Evolutionary conservation across 2,329 filamentous ascomycete genomes (phyloP), one percentile per base, ranked within the genome.

Genomic region (Venturiaceae sp.): DNA sequence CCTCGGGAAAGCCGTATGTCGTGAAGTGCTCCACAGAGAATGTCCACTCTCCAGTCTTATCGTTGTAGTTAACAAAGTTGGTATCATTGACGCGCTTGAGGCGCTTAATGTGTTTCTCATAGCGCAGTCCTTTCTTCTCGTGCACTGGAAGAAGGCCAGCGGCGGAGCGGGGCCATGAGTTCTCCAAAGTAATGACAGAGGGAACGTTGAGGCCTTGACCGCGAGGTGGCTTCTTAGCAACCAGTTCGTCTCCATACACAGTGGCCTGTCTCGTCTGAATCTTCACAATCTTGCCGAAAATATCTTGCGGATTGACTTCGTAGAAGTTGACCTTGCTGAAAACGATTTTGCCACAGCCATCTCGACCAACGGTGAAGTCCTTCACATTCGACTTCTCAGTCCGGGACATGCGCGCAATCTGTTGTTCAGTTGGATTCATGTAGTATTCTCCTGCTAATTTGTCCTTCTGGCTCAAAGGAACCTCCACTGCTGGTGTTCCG

Each of bases 11-110:
- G 41, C 88, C 92, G 68, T 99, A 99, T 1, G 91, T 96, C 1
- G 92, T 97, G 71, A 95, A 99, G 72, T 99, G 94, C 67, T 92
- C 85, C n/a, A 99, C 94, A 9, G 79, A 84, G 75, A 99, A 99
- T 14, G 83, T 83, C 95, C 95, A 99, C 52, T 88, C 82, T 56
- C 92, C 94, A 56, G 85, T 91, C 1, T 89, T 80, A 59, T 80
- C 77, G 63, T 95, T 82, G 71, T 96, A 99, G 66, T 80, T 80
- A 65, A 92, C 79, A 66, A 96, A 97, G 3, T 84, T 83, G 0
- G 94, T 97, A 69, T 90, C 86, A 8, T 77, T 76, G 37, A 96
- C 90, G 60, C 82, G 83, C 77, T 85, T 88, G 26, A 99, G 82
- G 57, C 89, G 86, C 61, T 87, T 83, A 58, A 96, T 75, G 71